These are phyloP conservation scores for Escallonia herrerae DNA, from an alignment of 129 eudicot genomes.

Conservation along the genomic window DNA sequence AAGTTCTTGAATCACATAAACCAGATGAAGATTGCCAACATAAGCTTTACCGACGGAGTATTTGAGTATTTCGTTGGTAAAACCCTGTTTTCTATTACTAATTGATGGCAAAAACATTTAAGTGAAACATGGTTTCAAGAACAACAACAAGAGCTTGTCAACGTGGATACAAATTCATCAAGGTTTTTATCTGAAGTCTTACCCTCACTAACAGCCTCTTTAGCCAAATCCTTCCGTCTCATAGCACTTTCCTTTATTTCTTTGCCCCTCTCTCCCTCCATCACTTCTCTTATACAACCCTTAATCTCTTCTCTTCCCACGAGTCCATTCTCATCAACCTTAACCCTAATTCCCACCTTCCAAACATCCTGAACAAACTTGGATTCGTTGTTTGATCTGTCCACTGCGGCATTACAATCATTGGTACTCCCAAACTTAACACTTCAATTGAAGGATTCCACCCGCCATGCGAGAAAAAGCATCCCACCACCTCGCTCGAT, in stretches of 20 bases:
- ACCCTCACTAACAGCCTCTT: constrained; percentile 39
- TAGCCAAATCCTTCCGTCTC: constrained; percentile 45
- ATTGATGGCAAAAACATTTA: too few relatives aligned
- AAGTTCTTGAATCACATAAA: not conserved
- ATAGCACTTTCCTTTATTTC: constrained; percentile 40
- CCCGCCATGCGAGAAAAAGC: constrained; percentile 59
- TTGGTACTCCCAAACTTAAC: constrained; percentile 51
- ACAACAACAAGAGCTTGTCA: not conserved
- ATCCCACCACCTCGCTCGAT: constrained; percentile 41
- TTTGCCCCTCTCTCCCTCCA: constrained; percentile 39
- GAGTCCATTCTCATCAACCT: constrained; percentile 28
- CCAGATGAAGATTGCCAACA: not conserved
- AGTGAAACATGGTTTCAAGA: not conserved
- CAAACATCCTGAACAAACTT: constrained; percentile 57
- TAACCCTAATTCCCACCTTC: constrained; percentile 52
- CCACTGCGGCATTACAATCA: constrained; percentile 63
- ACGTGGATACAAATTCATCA: constrained; percentile 26
- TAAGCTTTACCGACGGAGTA: too few relatives aligned
- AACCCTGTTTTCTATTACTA: not conserved
- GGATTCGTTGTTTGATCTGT: constrained; percentile 49
- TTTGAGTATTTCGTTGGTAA: not conserved
- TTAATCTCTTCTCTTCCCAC: constrained; percentile 45
- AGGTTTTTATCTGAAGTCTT: constrained; percentile 41
- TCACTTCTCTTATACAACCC: constrained; percentile 46
- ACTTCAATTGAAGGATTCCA: constrained; percentile 68